phyloP scores from a whole-genome alignment of 2,329 filamentous ascomycete genomes.

The Paraconiothyrium sp. region DNA sequence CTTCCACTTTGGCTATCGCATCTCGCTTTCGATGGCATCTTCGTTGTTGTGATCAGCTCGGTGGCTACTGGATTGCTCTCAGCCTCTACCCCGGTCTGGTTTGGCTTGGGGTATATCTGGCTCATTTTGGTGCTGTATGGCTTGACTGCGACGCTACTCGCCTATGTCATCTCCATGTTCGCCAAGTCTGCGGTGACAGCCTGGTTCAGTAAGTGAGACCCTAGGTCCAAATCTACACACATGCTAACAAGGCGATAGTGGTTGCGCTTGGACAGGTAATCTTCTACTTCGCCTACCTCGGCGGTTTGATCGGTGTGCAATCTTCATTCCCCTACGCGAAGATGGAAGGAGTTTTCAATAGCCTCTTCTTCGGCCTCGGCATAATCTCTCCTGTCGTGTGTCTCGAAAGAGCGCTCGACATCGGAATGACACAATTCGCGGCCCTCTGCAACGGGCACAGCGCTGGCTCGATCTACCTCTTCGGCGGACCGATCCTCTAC shows the following conservation, averaged over 20 bases:
- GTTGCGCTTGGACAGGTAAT: conserved; percentile 75
- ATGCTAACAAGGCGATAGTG: conserved; percentile 61
- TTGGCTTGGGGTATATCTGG: conserved; percentile 80
- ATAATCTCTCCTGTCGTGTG: conserved; percentile 33
- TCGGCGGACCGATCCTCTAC: conserved; percentile 85
- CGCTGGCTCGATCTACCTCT: conserved; percentile 74
- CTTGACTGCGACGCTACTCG: conserved; percentile 75
- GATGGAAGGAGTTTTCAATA: conserved; percentile 30
- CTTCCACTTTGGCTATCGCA: conserved; percentile 86
- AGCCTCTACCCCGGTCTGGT: conserved; percentile 68
- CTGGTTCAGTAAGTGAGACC: conserved; percentile 57
- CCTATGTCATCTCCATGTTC: conserved; percentile 83
- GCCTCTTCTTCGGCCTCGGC: conserved; percentile 35
- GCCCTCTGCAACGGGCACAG: conserved; percentile 69
- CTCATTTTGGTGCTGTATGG: conserved; percentile 82
- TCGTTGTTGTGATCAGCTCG: conserved; percentile 72
- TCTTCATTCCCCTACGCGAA: conserved; percentile 26
- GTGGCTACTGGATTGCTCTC: conserved; percentile 73
- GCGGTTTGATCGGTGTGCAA: conserved; percentile 34
- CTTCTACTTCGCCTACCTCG: conserved; percentile 57
- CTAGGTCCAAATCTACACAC: background rate
- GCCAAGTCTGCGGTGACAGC: conserved; percentile 75
- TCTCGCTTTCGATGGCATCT: conserved; percentile 77
- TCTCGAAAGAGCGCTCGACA: conserved; percentile 29
- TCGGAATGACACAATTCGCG: conserved; percentile 67